phyloP scores from a whole-genome alignment of 139 green algal genomes.

The Micractinium sp. region DNA sequence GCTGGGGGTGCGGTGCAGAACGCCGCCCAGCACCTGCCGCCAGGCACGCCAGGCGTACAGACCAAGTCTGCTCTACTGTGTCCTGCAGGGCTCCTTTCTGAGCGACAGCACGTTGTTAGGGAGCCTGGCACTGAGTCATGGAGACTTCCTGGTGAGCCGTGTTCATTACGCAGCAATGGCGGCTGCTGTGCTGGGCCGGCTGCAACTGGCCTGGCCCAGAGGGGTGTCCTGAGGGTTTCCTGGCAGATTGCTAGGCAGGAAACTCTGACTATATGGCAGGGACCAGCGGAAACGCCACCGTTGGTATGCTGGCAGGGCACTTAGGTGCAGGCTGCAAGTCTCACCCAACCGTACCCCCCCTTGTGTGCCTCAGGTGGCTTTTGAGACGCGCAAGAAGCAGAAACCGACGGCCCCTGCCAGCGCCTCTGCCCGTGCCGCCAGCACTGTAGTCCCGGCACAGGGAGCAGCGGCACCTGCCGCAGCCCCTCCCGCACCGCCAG shows the following conservation, averaged over 20 bases:
- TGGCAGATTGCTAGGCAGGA: no score
- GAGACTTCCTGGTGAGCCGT: conserved; percentile 10
- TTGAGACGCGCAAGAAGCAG: conserved; percentile 11
- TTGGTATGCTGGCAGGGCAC: no score
- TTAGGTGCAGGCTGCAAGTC: no score
- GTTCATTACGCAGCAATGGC: no score
- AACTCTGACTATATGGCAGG: no score
- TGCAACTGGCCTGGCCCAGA: no score
- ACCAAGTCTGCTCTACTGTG: not conserved
- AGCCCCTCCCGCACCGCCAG: not conserved
- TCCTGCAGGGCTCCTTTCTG: not conserved
- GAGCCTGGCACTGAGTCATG: not conserved
- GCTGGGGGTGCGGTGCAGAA: no score
- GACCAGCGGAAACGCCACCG: no score
- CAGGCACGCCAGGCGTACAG: not conserved
- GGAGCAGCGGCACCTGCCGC: not conserved
- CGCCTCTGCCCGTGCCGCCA: not conserved
- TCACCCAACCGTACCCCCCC: no score
- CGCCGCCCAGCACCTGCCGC: not conserved
- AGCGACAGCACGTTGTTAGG: not conserved
- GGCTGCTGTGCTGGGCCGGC: not conserved
- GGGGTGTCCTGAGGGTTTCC: no score
- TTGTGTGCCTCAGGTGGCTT: not conserved
- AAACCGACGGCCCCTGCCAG: not conserved
- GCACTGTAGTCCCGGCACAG: not conserved